A percentile compares a stretch with the other conserved stretches of the same genome.
phyloP scores from a whole-genome alignment of 306 rosid species.

The Cicer judaicum region DNA sequence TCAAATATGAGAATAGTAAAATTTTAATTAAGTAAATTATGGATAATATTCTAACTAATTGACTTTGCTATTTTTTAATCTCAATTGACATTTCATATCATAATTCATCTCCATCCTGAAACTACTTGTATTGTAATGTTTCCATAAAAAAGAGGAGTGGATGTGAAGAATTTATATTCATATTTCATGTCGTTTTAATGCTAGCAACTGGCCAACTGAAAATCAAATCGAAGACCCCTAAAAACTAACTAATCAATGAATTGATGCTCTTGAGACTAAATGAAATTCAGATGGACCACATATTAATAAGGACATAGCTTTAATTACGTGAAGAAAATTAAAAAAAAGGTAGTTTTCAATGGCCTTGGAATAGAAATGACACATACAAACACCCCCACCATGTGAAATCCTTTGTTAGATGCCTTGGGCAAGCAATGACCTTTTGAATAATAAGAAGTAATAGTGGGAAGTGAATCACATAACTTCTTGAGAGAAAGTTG shows the following conservation, averaged over 20 bases:
- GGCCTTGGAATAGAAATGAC: slow-evolving; percentile 49
- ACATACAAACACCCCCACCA: slow-evolving; percentile 62
- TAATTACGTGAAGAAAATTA: slow-evolving; percentile 49
- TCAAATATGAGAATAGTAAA: slow-evolving; percentile 2
- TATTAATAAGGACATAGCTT: slow-evolving; percentile 43
- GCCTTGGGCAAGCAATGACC: slow-evolving; percentile 59
- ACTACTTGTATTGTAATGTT: slow-evolving; percentile 30
- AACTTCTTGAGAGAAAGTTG: slow-evolving; percentile 48
- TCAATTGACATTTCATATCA: slow-evolving; percentile 17
- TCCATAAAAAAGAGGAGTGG: slow-evolving; percentile 6
- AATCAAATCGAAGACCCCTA: neutral
- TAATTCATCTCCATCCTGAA: neutral
- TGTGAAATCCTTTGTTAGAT: slow-evolving; percentile 66
- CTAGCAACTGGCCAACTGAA: slow-evolving; percentile 33
- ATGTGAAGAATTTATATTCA: neutral
- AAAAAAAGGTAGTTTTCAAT: slow-evolving; percentile 54
- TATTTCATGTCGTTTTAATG: slow-evolving; percentile 29
- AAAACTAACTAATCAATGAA: slow-evolving; percentile 32
- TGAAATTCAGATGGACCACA: slow-evolving; percentile 42
- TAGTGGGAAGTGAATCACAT: slow-evolving; percentile 49
- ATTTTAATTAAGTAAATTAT: neutral
- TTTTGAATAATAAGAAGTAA: slow-evolving; percentile 26
- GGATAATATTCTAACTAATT: slow-evolving; percentile 10
- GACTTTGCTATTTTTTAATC: neutral
- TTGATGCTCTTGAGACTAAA: slow-evolving; percentile 19